These are phyloP conservation scores for Fraxinus xanthoxyloides DNA, from an alignment of 305 asterid genomes.

Conservation along the genomic window DNA sequence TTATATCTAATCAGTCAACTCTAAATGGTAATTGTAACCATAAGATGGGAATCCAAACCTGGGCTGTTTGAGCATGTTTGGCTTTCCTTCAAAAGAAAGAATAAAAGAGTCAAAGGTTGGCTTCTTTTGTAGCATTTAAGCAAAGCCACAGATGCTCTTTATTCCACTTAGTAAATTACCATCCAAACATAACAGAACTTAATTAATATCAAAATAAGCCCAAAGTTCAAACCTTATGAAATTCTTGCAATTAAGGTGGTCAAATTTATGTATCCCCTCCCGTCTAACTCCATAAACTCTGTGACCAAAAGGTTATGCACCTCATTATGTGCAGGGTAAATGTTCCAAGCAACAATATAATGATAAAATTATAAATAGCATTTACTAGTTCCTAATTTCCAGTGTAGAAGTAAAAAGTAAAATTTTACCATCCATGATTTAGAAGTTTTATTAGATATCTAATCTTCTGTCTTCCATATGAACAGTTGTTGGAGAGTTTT, in stretches of 20 bases:
- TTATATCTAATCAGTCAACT: background rate
- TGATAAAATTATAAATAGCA: background rate
- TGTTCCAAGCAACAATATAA: background rate
- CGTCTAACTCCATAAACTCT: background rate
- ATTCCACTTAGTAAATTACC: background rate
- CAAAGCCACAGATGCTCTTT: background rate
- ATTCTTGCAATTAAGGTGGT: background rate
- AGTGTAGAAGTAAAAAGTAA: background rate
- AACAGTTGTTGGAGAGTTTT: slow-evolving; percentile 80
- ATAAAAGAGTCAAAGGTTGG: background rate
- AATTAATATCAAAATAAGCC: background rate
- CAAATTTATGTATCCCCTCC: background rate
- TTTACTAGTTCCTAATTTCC: background rate
- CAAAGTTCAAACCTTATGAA: background rate
- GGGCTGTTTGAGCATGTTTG: background rate
- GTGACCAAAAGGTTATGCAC: background rate
- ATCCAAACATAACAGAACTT: background rate
- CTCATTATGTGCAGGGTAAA: background rate
- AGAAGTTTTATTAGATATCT: background rate
- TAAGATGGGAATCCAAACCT: background rate
- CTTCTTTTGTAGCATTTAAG: background rate
- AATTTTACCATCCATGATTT: background rate
- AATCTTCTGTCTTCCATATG: slow-evolving; percentile 11
- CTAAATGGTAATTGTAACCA: background rate
- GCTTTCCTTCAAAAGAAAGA: background rate